A percentile compares a stretch with the other conserved stretches of the same genome.
Conservation (phyloP, 257 asterid species). For the Lycium barbarum region DNA sequence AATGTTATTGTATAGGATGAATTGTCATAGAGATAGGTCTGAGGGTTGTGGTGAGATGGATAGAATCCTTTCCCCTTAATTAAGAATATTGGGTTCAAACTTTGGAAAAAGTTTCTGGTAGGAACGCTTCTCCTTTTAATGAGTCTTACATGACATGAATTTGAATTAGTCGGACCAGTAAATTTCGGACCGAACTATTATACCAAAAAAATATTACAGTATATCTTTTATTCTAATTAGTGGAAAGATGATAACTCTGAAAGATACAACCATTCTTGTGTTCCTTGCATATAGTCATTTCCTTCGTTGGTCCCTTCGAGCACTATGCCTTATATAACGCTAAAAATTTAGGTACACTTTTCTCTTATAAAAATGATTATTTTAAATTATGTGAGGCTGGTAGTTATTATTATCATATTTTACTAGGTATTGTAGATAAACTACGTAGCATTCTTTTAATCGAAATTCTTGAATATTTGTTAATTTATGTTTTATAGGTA, state of each 20-base stretch:
- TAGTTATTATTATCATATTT: not conserved
- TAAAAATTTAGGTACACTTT: constrained; percentile 20
- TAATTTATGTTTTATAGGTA: too few species aligned
- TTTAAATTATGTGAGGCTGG: not conserved
- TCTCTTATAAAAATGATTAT: not conserved
- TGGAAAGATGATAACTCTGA: constrained; percentile 8
- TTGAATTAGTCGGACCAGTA: too few species aligned
- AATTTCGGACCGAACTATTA: not conserved
- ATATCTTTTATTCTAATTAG: not conserved
- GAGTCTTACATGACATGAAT: too few species aligned
- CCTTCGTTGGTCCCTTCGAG: not conserved
- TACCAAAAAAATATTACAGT: not conserved
- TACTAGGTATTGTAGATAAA: not conserved
- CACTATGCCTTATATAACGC: constrained; percentile 8
- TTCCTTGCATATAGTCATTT: constrained; percentile 27
- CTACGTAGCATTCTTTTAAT: too few species aligned
- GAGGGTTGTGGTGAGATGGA: too few species aligned
- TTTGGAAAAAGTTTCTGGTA: too few species aligned
- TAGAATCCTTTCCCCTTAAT: too few species aligned
- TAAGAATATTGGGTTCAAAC: too few species aligned
- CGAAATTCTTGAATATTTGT: too few species aligned
- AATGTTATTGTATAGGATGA: too few species aligned
- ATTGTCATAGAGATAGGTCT: too few species aligned
- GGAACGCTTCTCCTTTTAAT: too few species aligned
- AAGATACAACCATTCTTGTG: not conserved